Conservation (phyloP, 768 basidiomycete species). For the Krasilnikovozyma curviuscula region DNA sequence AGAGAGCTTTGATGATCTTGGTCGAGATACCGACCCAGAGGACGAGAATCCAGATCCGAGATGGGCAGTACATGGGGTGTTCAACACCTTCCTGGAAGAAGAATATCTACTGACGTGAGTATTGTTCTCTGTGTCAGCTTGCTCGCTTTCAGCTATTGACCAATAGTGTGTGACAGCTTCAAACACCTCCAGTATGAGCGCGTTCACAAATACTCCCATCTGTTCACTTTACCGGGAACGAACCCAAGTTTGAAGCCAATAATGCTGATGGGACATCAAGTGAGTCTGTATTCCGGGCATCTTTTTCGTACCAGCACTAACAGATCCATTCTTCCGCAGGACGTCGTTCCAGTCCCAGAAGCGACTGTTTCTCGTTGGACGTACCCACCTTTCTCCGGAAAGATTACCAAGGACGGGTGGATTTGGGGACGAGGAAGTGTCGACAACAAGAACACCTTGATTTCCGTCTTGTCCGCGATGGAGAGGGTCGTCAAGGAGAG, state of each 20-base stretch:
- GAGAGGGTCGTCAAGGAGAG: not conserved
- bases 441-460: not conserved
- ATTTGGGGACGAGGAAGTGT: not conserved
- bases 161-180: not conserved
- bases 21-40: not conserved
- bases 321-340: not conserved
- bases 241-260: not conserved
- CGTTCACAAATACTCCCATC: not conserved
- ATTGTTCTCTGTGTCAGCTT: too few species aligned
- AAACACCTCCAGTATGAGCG: not conserved
- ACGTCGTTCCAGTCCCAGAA: not conserved
- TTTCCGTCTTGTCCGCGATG: not conserved
- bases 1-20: not conserved
- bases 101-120: not conserved
- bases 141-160: not conserved
- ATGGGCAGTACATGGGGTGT: not conserved
- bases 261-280: not conserved
- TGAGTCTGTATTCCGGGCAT: not conserved
- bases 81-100: not conserved
- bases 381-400: not conserved
- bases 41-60: too few species aligned
- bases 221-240: not conserved
- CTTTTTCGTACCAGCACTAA: too few species aligned
- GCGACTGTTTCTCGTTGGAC: not conserved
- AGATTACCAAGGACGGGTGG: not conserved